Percentiles rank a stretch among this genome's conserved stretches.
Evolutionary conservation across 441 rosid genomes (phyloP).

Genomic region (Gossypium schwendimanii): DNA sequence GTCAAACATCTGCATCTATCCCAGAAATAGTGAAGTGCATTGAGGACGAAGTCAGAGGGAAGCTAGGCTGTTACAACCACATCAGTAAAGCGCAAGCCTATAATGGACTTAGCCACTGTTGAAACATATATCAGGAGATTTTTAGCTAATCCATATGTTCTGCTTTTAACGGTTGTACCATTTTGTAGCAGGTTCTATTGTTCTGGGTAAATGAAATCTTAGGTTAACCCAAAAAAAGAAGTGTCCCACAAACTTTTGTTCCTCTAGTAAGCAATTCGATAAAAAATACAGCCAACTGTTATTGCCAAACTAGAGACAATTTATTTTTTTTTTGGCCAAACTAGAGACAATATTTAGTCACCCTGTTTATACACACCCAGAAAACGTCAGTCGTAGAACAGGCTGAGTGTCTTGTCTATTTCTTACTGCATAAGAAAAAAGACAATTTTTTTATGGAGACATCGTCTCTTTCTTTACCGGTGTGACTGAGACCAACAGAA

Average conservation of each 20-base stretch:
- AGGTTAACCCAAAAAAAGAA: not conserved
- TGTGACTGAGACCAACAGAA: not conserved
- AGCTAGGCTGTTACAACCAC: not conserved
- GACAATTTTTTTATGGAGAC: not conserved
- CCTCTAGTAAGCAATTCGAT: not conserved
- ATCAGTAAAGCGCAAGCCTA: not conserved
- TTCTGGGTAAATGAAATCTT: not conserved
- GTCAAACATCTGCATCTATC: not conserved
- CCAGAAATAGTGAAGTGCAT: not conserved
- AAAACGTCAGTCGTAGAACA: no score
- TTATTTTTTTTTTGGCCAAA: no score
- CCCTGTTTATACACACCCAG: not conserved
- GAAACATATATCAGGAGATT: not conserved
- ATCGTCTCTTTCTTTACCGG: not conserved
- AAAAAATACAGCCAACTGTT: not conserved
- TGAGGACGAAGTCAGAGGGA: no score
- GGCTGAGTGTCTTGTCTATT: not conserved
- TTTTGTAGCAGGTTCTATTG: not conserved
- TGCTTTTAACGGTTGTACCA: not conserved
- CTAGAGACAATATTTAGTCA: not conserved
- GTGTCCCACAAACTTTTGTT: not conserved
- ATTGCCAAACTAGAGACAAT: not conserved
- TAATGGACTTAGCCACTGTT: not conserved
- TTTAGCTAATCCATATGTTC: not conserved
- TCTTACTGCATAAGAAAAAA: not conserved